These are phyloP conservation scores for Microdochium paspali DNA, from an alignment of 2,329 filamentous ascomycete species.

Conservation along the genomic window DNA sequence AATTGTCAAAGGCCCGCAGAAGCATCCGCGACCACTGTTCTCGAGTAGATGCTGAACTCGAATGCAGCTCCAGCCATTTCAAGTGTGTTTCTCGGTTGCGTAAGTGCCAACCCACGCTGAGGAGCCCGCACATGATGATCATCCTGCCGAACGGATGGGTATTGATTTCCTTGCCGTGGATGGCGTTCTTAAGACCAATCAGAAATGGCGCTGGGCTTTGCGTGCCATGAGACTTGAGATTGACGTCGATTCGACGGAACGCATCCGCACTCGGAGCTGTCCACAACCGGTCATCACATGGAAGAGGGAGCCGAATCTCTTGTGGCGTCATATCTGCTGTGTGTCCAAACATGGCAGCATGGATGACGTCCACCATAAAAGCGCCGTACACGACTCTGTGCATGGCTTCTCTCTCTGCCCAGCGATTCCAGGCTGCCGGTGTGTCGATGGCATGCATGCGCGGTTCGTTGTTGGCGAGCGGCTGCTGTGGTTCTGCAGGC, in stretches of 20 bases:
- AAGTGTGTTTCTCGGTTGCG: conserved; percentile 80
- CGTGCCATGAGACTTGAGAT: conserved; percentile 67
- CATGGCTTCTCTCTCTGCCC: conserved; percentile 84
- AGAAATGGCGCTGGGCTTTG: conserved; percentile 67
- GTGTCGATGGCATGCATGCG: conserved; percentile 24
- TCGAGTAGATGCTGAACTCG: conserved; percentile 46
- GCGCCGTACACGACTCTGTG: conserved; percentile 79
- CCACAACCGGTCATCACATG: conserved; percentile 83
- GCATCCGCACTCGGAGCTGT: conserved; percentile 68
- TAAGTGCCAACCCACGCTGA: conserved; percentile 91
- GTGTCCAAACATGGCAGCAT: conserved; percentile 89
- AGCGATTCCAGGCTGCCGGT: conserved; percentile 66
- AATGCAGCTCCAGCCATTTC: conserved; percentile 64
- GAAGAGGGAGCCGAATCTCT: conserved; percentile 76
- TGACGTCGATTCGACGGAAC: conserved; percentile 68
- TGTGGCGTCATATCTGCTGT: conserved; percentile 84
- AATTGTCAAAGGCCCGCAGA: conserved; percentile 73
- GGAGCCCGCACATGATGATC: conserved; percentile 79
- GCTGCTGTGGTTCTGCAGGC: conserved; percentile 45
- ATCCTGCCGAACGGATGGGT: conserved; percentile 85
- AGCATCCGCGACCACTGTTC: conserved; percentile 74
- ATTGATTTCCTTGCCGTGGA: conserved; percentile 71
- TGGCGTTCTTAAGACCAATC: conserved; percentile 72
- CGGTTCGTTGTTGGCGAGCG: conserved; percentile 51
- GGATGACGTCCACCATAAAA: conserved; percentile 81